Evolutionary conservation across 768 basidiomycete genomes (phyloP).

Genomic region (Symmetrospora coprosmae): DNA sequence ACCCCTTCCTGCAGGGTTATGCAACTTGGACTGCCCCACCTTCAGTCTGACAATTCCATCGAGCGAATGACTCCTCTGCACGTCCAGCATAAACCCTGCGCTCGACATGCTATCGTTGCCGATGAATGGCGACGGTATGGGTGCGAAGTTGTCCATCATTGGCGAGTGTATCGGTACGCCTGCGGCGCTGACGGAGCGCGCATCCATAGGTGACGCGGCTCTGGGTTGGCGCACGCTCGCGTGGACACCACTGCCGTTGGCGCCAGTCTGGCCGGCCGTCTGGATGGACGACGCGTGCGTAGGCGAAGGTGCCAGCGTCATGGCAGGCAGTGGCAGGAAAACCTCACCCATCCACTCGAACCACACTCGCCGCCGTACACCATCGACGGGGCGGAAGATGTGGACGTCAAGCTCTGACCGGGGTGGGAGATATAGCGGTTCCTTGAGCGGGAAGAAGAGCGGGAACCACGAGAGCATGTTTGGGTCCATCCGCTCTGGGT

Average conservation of each 20-base stretch:
- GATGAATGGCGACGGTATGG: slow-evolving; percentile 22
- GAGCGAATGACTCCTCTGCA: slow-evolving; percentile 32
- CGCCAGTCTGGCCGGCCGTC: neutral
- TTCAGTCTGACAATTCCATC: slow-evolving; percentile 44
- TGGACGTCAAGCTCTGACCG: slow-evolving; percentile 83
- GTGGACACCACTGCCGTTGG: neutral
- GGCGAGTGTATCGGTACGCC: slow-evolving; percentile 8
- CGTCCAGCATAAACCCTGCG: slow-evolving; percentile 46
- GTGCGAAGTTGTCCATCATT: slow-evolving; percentile 15
- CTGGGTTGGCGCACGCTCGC: neutral
- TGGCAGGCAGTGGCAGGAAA: slow-evolving; percentile 54
- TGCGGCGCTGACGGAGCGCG: slow-evolving; percentile 10
- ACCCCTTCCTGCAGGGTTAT: slow-evolving; percentile 76
- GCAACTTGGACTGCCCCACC: slow-evolving; percentile 83
- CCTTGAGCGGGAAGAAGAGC: slow-evolving; percentile 84
- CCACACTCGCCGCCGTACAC: slow-evolving; percentile 65
- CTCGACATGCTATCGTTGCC: slow-evolving; percentile 5
- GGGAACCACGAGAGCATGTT: slow-evolving; percentile 99
- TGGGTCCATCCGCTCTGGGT: slow-evolving; percentile 70
- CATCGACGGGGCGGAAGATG: slow-evolving; percentile 83
- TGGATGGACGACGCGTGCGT: slow-evolving; percentile 34
- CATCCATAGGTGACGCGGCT: neutral
- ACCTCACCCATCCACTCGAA: slow-evolving; percentile 98
- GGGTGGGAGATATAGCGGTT: slow-evolving; percentile 79
- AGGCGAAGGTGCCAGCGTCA: slow-evolving; percentile 30